Conservation (phyloP, 768 basidiomycete genomes). For the Russula foetens region DNA sequence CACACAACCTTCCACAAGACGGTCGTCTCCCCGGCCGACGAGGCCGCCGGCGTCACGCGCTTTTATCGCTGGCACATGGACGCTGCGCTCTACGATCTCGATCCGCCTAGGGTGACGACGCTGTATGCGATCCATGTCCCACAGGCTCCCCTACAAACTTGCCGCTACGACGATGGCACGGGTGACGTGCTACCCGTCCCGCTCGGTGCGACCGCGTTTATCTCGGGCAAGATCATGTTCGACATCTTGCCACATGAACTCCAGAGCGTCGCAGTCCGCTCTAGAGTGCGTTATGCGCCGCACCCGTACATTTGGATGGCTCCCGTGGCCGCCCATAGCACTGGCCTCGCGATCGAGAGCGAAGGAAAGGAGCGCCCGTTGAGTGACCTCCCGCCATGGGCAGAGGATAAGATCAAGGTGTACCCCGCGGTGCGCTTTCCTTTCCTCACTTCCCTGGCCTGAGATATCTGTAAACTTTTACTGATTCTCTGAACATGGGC, state of each 20-base stretch:
- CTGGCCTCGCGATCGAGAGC: constrained; percentile 71
- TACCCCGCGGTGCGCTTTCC: too few species aligned
- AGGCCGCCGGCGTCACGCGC: constrained; percentile 60
- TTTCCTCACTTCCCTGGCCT: too few species aligned
- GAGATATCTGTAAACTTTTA: too few species aligned
- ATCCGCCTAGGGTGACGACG: constrained; percentile 75
- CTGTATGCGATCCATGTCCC: constrained; percentile 72
- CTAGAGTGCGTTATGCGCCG: constrained; percentile 67
- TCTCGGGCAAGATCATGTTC: constrained; percentile 75
- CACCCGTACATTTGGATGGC: constrained; percentile 90
- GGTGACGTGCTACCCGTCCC: constrained; percentile 75
- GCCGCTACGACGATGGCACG: constrained; percentile 77
- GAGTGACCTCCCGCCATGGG: constrained; percentile 71
- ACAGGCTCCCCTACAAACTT: constrained; percentile 48
- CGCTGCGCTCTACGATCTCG: constrained; percentile 69
- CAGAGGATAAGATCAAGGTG: constrained; percentile 68
- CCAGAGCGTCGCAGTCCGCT: constrained; percentile 72
- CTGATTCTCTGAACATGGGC: too few species aligned
- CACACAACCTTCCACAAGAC: constrained; percentile 84
- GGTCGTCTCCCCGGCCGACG: constrained; percentile 58
- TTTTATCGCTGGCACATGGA: constrained; percentile 92
- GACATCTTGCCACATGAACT: constrained; percentile 56
- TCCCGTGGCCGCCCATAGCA: constrained; percentile 56
- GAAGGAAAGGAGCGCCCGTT: constrained; percentile 62
- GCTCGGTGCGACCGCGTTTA: constrained; percentile 78